Percentiles rank a stretch among this genome's conserved stretches.
These are phyloP conservation scores for Ustilago esculenta DNA, from an alignment of 1,284 basidiomycete species.

Conservation along the genomic window DNA sequence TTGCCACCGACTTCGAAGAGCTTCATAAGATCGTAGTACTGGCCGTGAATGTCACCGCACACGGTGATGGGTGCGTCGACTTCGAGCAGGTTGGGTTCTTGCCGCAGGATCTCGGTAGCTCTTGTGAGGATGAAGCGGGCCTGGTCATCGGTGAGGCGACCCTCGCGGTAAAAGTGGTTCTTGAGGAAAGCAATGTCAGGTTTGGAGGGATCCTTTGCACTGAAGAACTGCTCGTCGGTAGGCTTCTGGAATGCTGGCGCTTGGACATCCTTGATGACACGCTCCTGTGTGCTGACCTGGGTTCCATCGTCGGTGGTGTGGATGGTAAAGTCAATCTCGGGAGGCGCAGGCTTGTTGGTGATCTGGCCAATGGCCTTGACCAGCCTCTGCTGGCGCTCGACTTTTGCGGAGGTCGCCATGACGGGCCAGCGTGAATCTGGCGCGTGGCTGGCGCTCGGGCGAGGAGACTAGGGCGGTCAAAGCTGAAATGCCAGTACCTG, in stretches of 20 bases:
- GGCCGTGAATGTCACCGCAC: slow-evolving; percentile 66
- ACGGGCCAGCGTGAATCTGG: background rate
- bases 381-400: slow-evolving; percentile 49
- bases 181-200: slow-evolving; percentile 89
- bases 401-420: slow-evolving; percentile 23
- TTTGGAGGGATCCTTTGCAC: slow-evolving; percentile 61
- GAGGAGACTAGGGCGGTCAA: background rate
- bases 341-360: slow-evolving; percentile 54
- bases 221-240: slow-evolving; percentile 85
- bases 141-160: slow-evolving; percentile 84
- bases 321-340: slow-evolving; percentile 68
- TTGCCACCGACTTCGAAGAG: slow-evolving; percentile 67
- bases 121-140: slow-evolving; percentile 86
- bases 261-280: slow-evolving; percentile 68
- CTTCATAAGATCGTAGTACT: slow-evolving; percentile 67
- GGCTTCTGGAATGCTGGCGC: slow-evolving; percentile 84
- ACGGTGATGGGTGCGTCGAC: slow-evolving; percentile 91
- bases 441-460: slow-evolving; percentile 3
- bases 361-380: slow-evolving; percentile 62
- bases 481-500: background rate
- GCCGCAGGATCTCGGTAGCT: slow-evolving; percentile 76
- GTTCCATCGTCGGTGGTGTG: slow-evolving; percentile 69
- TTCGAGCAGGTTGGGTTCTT: slow-evolving; percentile 87
- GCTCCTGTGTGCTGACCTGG: slow-evolving; percentile 68
- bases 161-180: slow-evolving; percentile 98